Conservation (phyloP, 805 yeast genomes). For the Hanseniaspora mollemarum region DNA sequence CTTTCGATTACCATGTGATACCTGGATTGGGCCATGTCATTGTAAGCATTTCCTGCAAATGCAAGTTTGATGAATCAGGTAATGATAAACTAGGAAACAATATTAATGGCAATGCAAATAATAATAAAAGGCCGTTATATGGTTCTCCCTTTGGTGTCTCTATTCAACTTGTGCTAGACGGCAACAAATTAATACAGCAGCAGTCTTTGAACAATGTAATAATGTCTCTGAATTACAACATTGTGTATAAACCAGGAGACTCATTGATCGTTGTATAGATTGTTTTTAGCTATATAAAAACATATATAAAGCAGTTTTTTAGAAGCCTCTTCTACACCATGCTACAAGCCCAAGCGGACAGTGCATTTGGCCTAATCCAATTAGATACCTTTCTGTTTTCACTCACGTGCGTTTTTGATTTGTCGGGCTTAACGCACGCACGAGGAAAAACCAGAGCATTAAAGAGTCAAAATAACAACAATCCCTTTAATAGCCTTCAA, state of each 20-base stretch:
- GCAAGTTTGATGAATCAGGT: constrained; percentile 68
- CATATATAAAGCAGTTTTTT: not conserved
- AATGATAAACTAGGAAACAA: constrained; percentile 52
- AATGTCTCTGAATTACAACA: constrained; percentile 51
- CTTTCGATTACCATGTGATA: constrained; percentile 54
- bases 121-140: constrained; percentile 42
- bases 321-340: no score
- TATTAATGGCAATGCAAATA: constrained; percentile 31
- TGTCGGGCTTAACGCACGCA: no score
- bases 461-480: no score
- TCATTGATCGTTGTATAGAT: constrained; percentile 25
- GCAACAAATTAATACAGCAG: constrained; percentile 40
- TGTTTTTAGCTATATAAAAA: no score
- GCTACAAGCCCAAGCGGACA: no score
- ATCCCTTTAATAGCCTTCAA: no score
- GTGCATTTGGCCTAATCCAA: no score
- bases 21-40: constrained; percentile 51
- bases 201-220: constrained; percentile 33
- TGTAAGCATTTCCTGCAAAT: constrained; percentile 45
- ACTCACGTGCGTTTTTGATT: no score
- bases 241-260: constrained; percentile 53
- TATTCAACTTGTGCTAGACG: constrained; percentile 38
- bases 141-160: constrained; percentile 63
- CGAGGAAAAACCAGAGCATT: no score
- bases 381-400: no score